Evolutionary conservation across 2,329 filamentous ascomycete genomes (phyloP).

Genomic region (Pseudomassariella vexata): DNA sequence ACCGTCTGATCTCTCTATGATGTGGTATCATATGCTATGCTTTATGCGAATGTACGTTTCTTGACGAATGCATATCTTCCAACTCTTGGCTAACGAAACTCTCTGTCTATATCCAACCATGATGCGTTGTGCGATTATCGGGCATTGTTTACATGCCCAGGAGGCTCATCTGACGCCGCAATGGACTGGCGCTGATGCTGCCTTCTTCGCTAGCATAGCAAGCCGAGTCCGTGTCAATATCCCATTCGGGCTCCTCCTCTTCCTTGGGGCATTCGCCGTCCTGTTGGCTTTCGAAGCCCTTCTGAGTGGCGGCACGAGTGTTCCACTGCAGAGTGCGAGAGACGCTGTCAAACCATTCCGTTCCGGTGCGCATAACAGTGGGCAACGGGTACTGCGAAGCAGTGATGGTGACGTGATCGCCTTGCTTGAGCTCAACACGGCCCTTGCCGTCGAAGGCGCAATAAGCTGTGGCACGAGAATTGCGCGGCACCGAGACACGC

Average conservation of each 20-base stretch:
- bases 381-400: conserved; percentile 96
- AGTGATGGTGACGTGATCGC: conserved; percentile 93
- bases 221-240: conserved; percentile 85
- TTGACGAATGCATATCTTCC: too few species aligned
- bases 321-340: conserved; percentile 93
- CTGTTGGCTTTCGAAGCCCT: conserved; percentile 63
- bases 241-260: conserved; percentile 65
- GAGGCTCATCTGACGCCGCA: conserved; percentile 69
- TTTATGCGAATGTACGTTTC: too few species aligned
- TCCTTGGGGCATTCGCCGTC: conserved; percentile 41
- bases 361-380: conserved; percentile 82
- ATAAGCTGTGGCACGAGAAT: conserved; percentile 88
- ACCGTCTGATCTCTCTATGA: too few species aligned
- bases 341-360: conserved; percentile 96
- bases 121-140: conserved; percentile 1
- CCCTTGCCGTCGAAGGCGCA: conserved; percentile 98
- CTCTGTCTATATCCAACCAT: too few species aligned
- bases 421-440: conserved; percentile 84
- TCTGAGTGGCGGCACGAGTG: conserved; percentile 84
- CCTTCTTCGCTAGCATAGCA: conserved; percentile 69
- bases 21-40: too few species aligned
- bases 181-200: conserved; percentile 59
- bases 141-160: conserved; percentile 50
- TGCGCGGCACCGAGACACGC: conserved; percentile 77
- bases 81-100: too few species aligned